Percentiles rank a stretch among this genome's conserved stretches.
Evolutionary conservation across 352 stramenopile genomes (phyloP).

Genomic region (Phytophthora nicotianae): DNA sequence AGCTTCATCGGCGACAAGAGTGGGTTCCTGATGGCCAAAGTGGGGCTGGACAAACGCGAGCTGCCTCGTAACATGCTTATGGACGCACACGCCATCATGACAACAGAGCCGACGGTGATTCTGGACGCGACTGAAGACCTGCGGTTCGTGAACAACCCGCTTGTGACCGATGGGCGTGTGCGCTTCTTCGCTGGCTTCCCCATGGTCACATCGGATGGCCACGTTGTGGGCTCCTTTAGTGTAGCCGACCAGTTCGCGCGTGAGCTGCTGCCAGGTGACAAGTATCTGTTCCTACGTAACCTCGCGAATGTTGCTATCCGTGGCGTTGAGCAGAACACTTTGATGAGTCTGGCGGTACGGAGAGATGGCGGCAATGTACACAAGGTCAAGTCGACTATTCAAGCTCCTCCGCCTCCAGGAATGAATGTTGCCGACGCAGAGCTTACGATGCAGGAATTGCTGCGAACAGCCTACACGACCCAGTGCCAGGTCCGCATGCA

Average conservation of each 20-base stretch:
- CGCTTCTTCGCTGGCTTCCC: slow-evolving; percentile 87
- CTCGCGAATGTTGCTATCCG: slow-evolving; percentile 76
- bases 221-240: slow-evolving; percentile 73
- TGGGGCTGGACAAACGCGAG: slow-evolving; percentile 80
- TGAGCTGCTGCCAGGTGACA: slow-evolving; percentile 74
- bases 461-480: slow-evolving; percentile 84
- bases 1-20: slow-evolving; percentile 89
- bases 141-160: slow-evolving; percentile 80
- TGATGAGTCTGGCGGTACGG: slow-evolving; percentile 39
- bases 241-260: slow-evolving; percentile 80
- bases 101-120: slow-evolving; percentile 72
- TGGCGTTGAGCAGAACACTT: slow-evolving; percentile 83
- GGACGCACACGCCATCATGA: slow-evolving; percentile 86
- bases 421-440: slow-evolving; percentile 74
- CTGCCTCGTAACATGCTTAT: slow-evolving; percentile 80
- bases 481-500: slow-evolving; percentile 86
- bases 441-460: slow-evolving; percentile 83
- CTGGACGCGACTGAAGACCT: slow-evolving; percentile 81
- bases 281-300: slow-evolving; percentile 86
- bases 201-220: slow-evolving; percentile 69
- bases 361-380: slow-evolving; percentile 29
- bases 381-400: slow-evolving; percentile 41
- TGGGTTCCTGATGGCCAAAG: slow-evolving; percentile 82
- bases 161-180: slow-evolving; percentile 75
- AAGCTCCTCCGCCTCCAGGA: slow-evolving; percentile 46